phyloP scores from a whole-genome alignment of 2,329 filamentous ascomycete genomes.

The Trichophyton mentagrophytes region DNA sequence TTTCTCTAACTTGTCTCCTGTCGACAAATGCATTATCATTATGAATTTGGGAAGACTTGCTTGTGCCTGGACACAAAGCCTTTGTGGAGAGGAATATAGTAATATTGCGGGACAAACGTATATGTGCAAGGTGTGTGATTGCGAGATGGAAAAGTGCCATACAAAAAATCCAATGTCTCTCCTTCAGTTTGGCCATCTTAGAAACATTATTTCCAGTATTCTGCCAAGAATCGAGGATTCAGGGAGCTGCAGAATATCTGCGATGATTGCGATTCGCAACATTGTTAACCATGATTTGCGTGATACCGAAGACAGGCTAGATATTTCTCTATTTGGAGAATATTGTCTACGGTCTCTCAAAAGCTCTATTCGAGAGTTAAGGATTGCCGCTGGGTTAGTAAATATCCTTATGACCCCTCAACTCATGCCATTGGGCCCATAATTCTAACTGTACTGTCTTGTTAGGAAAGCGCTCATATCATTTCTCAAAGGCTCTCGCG shows the following conservation, averaged over 20 bases:
- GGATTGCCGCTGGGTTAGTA: slow-evolving; percentile 59
- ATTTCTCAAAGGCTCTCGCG: slow-evolving; percentile 47
- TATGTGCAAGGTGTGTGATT: slow-evolving; percentile 29
- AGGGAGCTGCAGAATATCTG: slow-evolving; percentile 51
- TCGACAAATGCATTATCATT: slow-evolving; percentile 41
- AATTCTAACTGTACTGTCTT: slow-evolving; percentile 1
- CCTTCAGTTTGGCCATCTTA: slow-evolving; percentile 22
- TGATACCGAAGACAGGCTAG: slow-evolving; percentile 50
- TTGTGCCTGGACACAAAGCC: slow-evolving; percentile 42
- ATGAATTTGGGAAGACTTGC: slow-evolving; percentile 44
- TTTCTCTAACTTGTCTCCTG: slow-evolving; percentile 39
- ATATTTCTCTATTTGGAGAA: slow-evolving; percentile 55
- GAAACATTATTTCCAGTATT: slow-evolving; percentile 33
- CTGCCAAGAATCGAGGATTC: slow-evolving; percentile 35
- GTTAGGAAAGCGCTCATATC: slow-evolving; percentile 49
- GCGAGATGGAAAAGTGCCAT: slow-evolving; percentile 16
- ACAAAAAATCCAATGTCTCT: slow-evolving; percentile 10
- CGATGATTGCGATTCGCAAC: slow-evolving; percentile 58
- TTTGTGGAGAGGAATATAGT: slow-evolving; percentile 24
- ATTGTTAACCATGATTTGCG: slow-evolving; percentile 55
- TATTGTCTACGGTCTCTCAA: slow-evolving; percentile 71
- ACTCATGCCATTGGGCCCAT: no score
- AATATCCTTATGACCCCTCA: not conserved
- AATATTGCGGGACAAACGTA: slow-evolving; percentile 17
- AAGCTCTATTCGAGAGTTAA: slow-evolving; percentile 73